Evolutionary conservation across 108 stramenopile species (phyloP).

Genomic region (Fistulifera pelliculosa): DNA sequence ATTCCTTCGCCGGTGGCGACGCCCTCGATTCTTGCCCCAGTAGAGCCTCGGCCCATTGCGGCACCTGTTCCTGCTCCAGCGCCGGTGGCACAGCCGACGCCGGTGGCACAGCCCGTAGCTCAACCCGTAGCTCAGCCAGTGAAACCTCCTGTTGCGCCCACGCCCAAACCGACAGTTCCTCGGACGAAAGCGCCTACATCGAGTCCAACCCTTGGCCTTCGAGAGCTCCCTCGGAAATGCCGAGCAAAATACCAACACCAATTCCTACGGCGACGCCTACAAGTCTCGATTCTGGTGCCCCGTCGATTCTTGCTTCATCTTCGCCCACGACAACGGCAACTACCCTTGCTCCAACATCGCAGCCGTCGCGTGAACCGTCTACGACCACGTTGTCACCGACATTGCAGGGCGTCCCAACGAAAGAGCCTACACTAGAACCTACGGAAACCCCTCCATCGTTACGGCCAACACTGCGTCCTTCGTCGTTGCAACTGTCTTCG

Average conservation of each 20-base stretch:
- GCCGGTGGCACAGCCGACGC: neutral
- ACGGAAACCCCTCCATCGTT: neutral
- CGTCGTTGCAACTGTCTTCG: neutral
- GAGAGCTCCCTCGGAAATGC: neutral
- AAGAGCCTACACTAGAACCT: neutral
- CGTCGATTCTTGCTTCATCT: neutral
- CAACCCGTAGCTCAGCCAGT: neutral
- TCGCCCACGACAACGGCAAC: neutral
- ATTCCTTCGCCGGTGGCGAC: neutral
- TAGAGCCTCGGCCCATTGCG: neutral
- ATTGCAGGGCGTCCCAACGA: slow-evolving; percentile 3
- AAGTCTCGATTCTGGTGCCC: neutral
- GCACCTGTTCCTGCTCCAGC: neutral
- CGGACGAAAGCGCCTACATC: slow-evolving; percentile 7
- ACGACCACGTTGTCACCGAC: neutral
- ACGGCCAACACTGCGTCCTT: neutral
- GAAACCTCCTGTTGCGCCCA: neutral
- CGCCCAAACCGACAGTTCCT: neutral
- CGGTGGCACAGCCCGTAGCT: neutral
- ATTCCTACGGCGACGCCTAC: slow-evolving; percentile 5
- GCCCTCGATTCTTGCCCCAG: neutral
- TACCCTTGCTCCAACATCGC: neutral
- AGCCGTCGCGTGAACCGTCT: neutral
- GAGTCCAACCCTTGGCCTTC: neutral
- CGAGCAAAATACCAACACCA: neutral